These are phyloP conservation scores for Streptanthus diversifolius DNA, from an alignment of 345 rosid genomes.

Conservation along the genomic window DNA sequence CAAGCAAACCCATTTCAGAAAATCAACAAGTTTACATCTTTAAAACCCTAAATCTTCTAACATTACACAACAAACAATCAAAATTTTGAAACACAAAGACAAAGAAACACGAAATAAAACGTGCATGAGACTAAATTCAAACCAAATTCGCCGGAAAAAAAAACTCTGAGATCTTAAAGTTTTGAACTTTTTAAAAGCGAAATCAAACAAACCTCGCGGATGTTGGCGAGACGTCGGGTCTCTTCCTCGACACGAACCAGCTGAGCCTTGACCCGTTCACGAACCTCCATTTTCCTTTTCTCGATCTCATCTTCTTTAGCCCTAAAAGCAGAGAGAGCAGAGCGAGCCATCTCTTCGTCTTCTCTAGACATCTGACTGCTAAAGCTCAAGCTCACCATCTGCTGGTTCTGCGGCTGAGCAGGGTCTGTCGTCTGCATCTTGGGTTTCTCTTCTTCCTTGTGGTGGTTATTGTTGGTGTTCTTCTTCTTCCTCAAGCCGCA, in stretches of 20 bases:
- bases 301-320: constrained; percentile 99
- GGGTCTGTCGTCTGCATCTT: constrained; percentile 36
- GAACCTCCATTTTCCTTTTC: constrained; percentile 78
- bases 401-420: constrained; percentile 38
- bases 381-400: constrained; percentile 61
- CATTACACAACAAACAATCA: background rate
- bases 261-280: constrained; percentile 79
- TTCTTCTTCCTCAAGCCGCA: constrained; percentile 35
- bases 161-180: background rate
- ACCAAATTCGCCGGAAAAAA: background rate
- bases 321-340: constrained; percentile 83
- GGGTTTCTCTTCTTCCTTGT: constrained; percentile 18
- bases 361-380: constrained; percentile 81
- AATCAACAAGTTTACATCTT: constrained; percentile 21
- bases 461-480: background rate
- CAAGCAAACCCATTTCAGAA: background rate
- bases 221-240: constrained; percentile 69
- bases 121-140: constrained; percentile 7
- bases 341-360: constrained; percentile 91
- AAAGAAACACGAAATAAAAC: background rate
- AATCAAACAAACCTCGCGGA: constrained; percentile 62
- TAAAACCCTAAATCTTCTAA: constrained; percentile 10
- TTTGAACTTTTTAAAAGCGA: background rate
- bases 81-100: background rate
- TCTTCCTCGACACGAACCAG: constrained; percentile 84